Base-by-base conservation (phyloP, 495 filamentous ascomycete genomes). In the Xylaria cubensis region DNA sequence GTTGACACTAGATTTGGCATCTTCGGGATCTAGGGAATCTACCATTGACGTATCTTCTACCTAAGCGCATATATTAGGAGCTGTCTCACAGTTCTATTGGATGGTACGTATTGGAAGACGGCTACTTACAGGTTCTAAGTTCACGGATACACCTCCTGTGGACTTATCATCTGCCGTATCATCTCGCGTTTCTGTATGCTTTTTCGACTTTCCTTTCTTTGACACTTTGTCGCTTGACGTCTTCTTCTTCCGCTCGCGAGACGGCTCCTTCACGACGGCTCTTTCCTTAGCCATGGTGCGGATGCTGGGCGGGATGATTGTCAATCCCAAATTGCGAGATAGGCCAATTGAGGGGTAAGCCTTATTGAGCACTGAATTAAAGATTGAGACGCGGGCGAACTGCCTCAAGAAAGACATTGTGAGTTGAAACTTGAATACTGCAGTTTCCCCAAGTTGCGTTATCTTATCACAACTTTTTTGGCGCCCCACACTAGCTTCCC, bases 401-500 rank as follows among this genome's bases (percentile, higher is more conserved):
- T 61, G 58, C 58, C n/a, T 19, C 4, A 61, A 13, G 32, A 21
- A 39, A n/a, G 13, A 26, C 42, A 46, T 48, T 32, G 62, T 5
- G 5, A 26, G 8, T 39, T 39, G 36, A 39, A 41, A 48, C 41
- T 39, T 46, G 21, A 9, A 39, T 39, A 39, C 7, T 39, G 36
- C 6, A 39, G 39, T 10, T 64, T 29, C n/a, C 3, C n/a, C 24
- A 42, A 46, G 21, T 29, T 10, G 41, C 15, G 42, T 50, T 65
- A 65, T 65, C 63, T 65, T 48, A 65, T 65, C 63, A 17, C 36
- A 9, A 4, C 26, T 17, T 42, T 42, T 46, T 64, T 62, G 1
- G 29, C 21, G 29, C 61, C 61, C 61, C 61, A 64, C 61, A 46
- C 21, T 7, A 63, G 61, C 61, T 63, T 21, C 59, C 59, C 59